These are phyloP conservation scores for Sedum album DNA, from an alignment of 164 flowering plant genomes.

Conservation along the genomic window DNA sequence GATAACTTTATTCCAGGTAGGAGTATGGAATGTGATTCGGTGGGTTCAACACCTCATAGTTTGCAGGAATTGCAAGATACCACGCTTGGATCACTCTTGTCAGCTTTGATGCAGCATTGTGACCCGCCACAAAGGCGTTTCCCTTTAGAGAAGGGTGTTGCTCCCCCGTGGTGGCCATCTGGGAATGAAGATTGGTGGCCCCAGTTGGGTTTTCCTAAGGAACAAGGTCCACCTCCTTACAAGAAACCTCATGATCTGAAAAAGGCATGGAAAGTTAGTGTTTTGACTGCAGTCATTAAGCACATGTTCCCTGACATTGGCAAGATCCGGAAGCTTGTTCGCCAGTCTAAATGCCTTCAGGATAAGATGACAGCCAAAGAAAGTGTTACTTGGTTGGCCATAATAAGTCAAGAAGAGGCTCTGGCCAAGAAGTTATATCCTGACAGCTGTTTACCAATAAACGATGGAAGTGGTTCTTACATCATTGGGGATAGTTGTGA, in stretches of 20 bases:
- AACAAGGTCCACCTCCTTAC: background rate
- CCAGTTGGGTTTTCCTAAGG: background rate
- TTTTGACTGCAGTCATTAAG: background rate
- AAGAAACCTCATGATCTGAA: background rate
- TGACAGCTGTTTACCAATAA: background rate
- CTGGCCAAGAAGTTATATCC: background rate
- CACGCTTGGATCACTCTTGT: background rate
- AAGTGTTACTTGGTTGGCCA: background rate
- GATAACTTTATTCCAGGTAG: background rate
- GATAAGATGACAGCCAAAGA: conserved; percentile 2
- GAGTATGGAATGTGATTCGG: background rate
- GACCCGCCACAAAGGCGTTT: background rate
- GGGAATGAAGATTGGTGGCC: background rate
- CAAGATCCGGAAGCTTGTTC: background rate
- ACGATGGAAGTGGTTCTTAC: background rate
- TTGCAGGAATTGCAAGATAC: background rate
- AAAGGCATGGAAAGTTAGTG: background rate
- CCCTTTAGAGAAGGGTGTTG: background rate
- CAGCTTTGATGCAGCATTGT: background rate
- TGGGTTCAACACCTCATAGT: background rate
- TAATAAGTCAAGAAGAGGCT: background rate
- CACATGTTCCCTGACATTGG: background rate
- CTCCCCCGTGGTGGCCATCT: background rate
- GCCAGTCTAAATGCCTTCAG: conserved; percentile 5
- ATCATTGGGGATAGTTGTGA: background rate